Evolutionary conservation across 139 green algal genomes (phyloP), one percentile per base, ranked within the genome.

Genomic region (Chlamydomonas sphaeroides): DNA sequence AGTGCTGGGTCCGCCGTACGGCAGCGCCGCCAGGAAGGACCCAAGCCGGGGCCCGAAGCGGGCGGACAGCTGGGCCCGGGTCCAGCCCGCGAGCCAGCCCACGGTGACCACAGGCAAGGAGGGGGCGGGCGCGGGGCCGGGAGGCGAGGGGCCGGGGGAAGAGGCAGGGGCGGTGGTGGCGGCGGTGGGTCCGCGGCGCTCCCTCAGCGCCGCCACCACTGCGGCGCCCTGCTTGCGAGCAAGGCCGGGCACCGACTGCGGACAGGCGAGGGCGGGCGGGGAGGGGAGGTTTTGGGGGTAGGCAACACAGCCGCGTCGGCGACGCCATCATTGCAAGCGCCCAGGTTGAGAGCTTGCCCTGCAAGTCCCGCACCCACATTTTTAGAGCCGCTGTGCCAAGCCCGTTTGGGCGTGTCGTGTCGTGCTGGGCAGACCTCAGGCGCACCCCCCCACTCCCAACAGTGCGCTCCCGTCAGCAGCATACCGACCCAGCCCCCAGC

Each of bases 211-310:
- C 2, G 68, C 30, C 0, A 80, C 62, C 41, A 94, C 85, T 1
- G 56, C 62, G n/a, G 57, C 67, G 17, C 91, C 88, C 30, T 85
- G 70, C 57, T 91, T 89, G 41, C 84, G 56, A 30, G 69, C 79
- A n/a, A 87, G 80, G 30, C 62, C 51, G 15, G 85, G 85, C 18
- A 80, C 59, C 7, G 59, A 45, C 74, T 80, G 74, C 21, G 38
- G 18, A 38, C 32, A 18, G 23, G 56, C 56, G 56, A 30, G 51
- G 14, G 51, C 15, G 10, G 45, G 45, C 14, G 45, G 8, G 45
- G 10, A 14, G 8, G 45, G 10, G 45, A 8, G 45, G 45, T 51
- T 51, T 14, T 20, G 45, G 45, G 14, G 15, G 20, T 61, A 4
- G 15, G 4, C 15, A 30, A 26, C 4, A 4, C 6, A 3, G 51